Base-by-base conservation (phyloP, 106 monocot genomes). In the Apostasia ramifera region DNA sequence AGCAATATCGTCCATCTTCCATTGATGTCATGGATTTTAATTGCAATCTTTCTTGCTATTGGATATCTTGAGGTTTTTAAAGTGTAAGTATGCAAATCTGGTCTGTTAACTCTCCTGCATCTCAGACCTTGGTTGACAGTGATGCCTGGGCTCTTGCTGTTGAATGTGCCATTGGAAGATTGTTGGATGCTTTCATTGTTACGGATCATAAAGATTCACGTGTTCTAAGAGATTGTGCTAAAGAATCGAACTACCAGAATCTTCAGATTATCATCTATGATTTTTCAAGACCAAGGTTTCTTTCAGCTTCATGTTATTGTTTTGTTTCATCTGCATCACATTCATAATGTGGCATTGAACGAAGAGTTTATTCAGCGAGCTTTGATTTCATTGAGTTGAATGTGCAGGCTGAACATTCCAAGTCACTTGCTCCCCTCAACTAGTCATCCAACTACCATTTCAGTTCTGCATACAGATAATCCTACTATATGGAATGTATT, bases 191-290 rank as follows among this genome's bases (percentile, higher is more conserved):
- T 70, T 98, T 98, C 82, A 80, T 98, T 68, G 98, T 90, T 42
- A 85, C 86, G n/a, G 77, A 85, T 76, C 89, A 90, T 68, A 85
- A 81, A 56, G 98, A 98, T 80, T 83, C 77, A 53, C 81, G 85
- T 73, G 66, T 87, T 82, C 80, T 98, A 63, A 82, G 93, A 44
- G 67, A 66, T 40, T 98, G 92, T 83, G 84, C 90, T 15, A 92
- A 71, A 87, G 98, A 98, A 81, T 86, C 85, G 65, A 87, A 83
- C 37, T 93, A 90, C 50, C 39, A 43, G 14, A 90, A 87, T 77
- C 79, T 98, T 85, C 82, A 87, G 70, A 98, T 98, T 26, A 75
- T 93, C n/a, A 81, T 98, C 40, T 88, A 93, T 83, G 93, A 98
- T 79, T 98, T 98, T 77, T 79, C 93, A 8, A 81, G 77, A 61